Evolutionary conservation across 148 eudicot species (phyloP), one percentile per base, ranked within the genome.

Genomic region (Silene uniflora): DNA sequence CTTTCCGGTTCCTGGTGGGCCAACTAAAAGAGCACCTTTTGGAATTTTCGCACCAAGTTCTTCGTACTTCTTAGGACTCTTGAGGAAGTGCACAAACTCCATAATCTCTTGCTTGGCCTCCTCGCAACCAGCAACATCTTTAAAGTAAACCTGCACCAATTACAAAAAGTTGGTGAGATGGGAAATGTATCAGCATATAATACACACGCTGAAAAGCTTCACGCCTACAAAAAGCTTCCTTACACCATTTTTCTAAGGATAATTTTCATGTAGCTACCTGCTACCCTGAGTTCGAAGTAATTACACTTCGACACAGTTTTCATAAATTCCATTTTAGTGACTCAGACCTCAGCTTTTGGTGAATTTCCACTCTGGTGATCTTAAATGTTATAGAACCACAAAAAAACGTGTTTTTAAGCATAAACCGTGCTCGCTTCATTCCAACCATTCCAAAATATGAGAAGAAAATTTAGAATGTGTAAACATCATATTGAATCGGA

Each of bases 1-100:
- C 71, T 94, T 94, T 44, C 98, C 98, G 0, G 98, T 94, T 54
- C 98, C 98, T 24, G 98, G 98, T 62, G 98, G 97, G 60, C 98
- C 98, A 21, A 94, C 98, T 80, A 94, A 82, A 12, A 94, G 88
- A 67, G 93, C 97, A 22, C 98, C 98, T 86, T 90, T 91, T 0
- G 98, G 98, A 71, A 94, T 90, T 81, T 90, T 94, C 16, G 96
- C 98, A 17, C 98, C 98, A 73, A 90, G 74, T 5, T 86, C 91
- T 83, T 88, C 93, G 29, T 91, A 90, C 82, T 90, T 91, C 81
- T 90, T 90, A 0, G 97, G 98, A 73, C 89, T 93, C 86, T 93
- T 89, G 21, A 91, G 94, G 84, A 93, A 93, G 85, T 93, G 97
- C 80, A 93, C 97, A 63, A 93, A 90, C 82, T 90, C 93, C 93